Evolutionary conservation across 805 yeast genomes (phyloP).

Genomic region (Sungouiella thailandica): DNA sequence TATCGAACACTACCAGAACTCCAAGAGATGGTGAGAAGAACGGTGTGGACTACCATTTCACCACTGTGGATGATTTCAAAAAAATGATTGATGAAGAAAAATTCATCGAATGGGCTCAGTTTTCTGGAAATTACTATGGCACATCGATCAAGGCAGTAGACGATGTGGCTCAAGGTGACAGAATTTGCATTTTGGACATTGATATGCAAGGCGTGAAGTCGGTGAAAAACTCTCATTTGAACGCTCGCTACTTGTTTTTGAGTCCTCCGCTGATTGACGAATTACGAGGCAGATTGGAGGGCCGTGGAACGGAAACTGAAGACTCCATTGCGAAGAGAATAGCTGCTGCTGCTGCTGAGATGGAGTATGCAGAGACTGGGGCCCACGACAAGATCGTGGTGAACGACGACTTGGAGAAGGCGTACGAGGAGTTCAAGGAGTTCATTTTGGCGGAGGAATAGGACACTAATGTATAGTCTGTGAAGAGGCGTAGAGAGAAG

Average conservation of each 20-base stretch:
- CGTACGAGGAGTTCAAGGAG: slow-evolving; percentile 73
- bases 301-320: slow-evolving; percentile 92
- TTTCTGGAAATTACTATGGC: slow-evolving; percentile 96
- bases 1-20: slow-evolving; percentile 85
- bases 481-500: not conserved
- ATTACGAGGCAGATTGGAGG: slow-evolving; percentile 66
- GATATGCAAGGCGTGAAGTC: slow-evolving; percentile 99
- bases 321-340: slow-evolving; percentile 83
- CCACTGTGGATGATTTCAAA: slow-evolving; percentile 75
- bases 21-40: slow-evolving; percentile 91
- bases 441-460: slow-evolving; percentile 52
- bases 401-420: slow-evolving; percentile 87
- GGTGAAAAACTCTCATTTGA: slow-evolving; percentile 75
- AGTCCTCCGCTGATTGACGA: slow-evolving; percentile 90
- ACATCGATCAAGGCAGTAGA: slow-evolving; percentile 84
- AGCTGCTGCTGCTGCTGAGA: slow-evolving; percentile 79
- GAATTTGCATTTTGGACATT: slow-evolving; percentile 87
- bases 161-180: slow-evolving; percentile 58
- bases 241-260: slow-evolving; percentile 81
- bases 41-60: slow-evolving; percentile 88
- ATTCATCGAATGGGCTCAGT: slow-evolving; percentile 97
- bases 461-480: not conserved
- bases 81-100: slow-evolving; percentile 64
- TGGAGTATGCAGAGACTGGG: slow-evolving; percentile 85
- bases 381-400: slow-evolving; percentile 88